A percentile compares a stretch with the other conserved stretches of the same genome.
Evolutionary conservation across 345 rosid species (phyloP).

Genomic region (Passiflora organensis): DNA sequence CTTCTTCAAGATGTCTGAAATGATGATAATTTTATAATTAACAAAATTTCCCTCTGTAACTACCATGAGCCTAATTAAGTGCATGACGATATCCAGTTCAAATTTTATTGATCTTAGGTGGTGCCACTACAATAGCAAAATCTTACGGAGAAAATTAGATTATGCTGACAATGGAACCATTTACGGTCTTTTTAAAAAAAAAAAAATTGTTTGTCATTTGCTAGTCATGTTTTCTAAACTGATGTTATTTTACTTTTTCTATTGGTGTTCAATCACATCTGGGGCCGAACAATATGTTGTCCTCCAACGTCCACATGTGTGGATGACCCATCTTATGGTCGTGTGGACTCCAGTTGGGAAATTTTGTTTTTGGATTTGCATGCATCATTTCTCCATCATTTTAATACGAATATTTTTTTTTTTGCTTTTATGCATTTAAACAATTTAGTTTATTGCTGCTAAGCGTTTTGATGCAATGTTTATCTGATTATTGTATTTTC

Average conservation of each 20-base stretch:
- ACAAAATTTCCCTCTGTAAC: neutral
- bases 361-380: neutral
- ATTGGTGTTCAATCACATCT: neutral
- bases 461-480: no score
- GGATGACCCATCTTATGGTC: neutral
- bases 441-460: no score
- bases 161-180: neutral
- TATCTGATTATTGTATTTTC: no score
- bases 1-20: conserved; percentile 1
- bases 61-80: neutral
- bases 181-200: neutral
- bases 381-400: neutral
- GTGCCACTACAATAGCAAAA: neutral
- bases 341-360: neutral
- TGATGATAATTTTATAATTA: neutral
- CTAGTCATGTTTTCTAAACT: conserved; percentile 1
- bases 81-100: neutral
- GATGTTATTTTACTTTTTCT: neutral
- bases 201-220: neutral
- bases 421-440: no score
- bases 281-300: neutral
- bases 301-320: neutral
- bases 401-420: no score
- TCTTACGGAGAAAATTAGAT: neutral
- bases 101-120: neutral